A percentile compares a stretch with the other conserved stretches of the same genome.
phyloP scores from a whole-genome alignment of 345 rosid species.

The Fremontodendron californicum region DNA sequence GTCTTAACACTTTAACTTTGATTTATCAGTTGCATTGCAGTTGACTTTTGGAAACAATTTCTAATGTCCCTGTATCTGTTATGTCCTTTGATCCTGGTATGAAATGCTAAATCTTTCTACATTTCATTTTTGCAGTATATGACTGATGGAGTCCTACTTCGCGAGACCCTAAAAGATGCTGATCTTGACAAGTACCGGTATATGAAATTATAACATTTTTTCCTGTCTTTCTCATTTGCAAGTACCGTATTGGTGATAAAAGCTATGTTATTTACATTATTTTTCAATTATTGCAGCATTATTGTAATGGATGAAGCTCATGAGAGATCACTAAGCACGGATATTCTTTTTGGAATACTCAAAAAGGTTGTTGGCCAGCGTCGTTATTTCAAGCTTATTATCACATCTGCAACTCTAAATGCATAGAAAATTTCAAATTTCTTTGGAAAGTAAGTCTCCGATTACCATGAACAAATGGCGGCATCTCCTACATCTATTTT shows the following conservation, averaged over 20 bases:
- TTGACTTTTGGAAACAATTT: not conserved
- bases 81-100: too few species aligned
- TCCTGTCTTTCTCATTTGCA: constrained; percentile 4
- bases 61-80: too few species aligned
- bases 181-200: constrained; percentile 95
- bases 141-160: constrained; percentile 95
- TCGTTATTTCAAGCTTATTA: constrained; percentile 92
- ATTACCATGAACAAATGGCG: not conserved
- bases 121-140: constrained; percentile 55
- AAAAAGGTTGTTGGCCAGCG: constrained; percentile 91
- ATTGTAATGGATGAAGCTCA: constrained; percentile 98
- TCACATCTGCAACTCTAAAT: constrained; percentile 93
- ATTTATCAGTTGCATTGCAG: too few species aligned
- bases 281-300: constrained; percentile 46
- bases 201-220: constrained; percentile 8
- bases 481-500: not conserved
- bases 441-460: constrained; percentile 63
- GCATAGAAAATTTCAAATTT: constrained; percentile 93
- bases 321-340: constrained; percentile 87
- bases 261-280: constrained; percentile 1
- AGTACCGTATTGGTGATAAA: not conserved
- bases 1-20: too few species aligned
- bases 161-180: constrained; percentile 90
- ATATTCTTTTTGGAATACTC: constrained; percentile 90
- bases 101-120: not conserved